Evolutionary conservation across 1,284 basidiomycete species (phyloP), one percentile per base, ranked within the genome.

Genomic region (Austroboletus niveus): DNA sequence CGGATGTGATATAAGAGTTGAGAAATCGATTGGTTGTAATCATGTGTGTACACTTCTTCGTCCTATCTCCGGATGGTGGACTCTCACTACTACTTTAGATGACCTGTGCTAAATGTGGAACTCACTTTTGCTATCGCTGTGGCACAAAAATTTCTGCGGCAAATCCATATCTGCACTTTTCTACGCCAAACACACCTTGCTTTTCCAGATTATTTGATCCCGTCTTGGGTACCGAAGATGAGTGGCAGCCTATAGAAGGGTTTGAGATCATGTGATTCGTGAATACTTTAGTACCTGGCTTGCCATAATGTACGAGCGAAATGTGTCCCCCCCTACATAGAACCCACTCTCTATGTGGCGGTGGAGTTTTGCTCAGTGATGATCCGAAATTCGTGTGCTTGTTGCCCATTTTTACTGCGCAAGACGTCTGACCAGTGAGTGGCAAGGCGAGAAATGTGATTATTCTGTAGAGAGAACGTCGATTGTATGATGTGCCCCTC

Each of bases 51-150:
- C 27, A 41, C 24, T 27, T 38, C 29, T 44, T 24, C 10, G 36
- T 39, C 31, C 15, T 46, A 35, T 34, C 36, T 34, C 9, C n/a
- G 39, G 52, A 35, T 22, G 31, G 36, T 42, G 27, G 30, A 32
- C 10, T 57, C 38, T 57, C 38, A 55, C 27, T 42, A 27, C 24
- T 51, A 47, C 29, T 22, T 7, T 56, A 89, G 85, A 89, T 89
- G 85, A 87, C 80, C 8, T 91, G 89, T 62, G 68, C 72, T 22
- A 82, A 82, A 56, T 90, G 87, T 68, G 59, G 66, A 17, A 72
- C 78, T 42, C 89, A 92, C 61, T 91, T 92, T 61, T 92, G 89
- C 72, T 92, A 88, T 61, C 78, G 84, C 5, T 92, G 89, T 61
- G 87, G 85, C 9, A 55, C 66, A 3, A 78, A 74, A 57, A 65